Percentiles rank a stretch among this genome's conserved stretches.
Conservation (phyloP, 2,329 filamentous ascomycete species). For the Colletotrichum sp. region DNA sequence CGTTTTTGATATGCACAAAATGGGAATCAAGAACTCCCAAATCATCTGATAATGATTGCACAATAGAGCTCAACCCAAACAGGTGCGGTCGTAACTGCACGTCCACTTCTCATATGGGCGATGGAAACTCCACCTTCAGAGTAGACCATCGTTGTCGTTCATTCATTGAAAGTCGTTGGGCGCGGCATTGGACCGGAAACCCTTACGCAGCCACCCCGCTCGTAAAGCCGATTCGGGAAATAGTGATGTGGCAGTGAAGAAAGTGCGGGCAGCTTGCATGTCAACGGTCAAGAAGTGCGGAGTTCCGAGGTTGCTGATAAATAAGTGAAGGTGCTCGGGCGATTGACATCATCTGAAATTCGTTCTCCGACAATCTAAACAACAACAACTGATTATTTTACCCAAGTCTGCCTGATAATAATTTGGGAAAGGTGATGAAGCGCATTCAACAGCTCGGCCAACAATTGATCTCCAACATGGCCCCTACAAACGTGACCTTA, state of each 20-base stretch:
- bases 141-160: neutral
- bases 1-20: neutral
- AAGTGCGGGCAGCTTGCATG: neutral
- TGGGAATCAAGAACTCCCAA: neutral
- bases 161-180: neutral
- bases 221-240: neutral
- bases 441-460: neutral
- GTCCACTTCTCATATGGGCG: neutral
- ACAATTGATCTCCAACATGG: neutral
- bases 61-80: no score
- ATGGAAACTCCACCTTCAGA: neutral
- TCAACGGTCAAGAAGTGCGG: neutral
- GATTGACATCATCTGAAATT: neutral
- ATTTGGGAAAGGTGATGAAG: neutral
- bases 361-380: neutral
- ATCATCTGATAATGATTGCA: neutral
- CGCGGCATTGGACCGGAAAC: neutral
- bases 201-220: neutral
- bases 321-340: neutral
- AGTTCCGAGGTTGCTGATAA: neutral
- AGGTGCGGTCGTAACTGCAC: neutral
- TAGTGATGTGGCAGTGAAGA: neutral
- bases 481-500: constrained; percentile 13
- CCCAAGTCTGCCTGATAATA: neutral
- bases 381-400: neutral